Conservation (phyloP, 495 filamentous ascomycete genomes). For the Hypoxylon lienhwacheense region DNA sequence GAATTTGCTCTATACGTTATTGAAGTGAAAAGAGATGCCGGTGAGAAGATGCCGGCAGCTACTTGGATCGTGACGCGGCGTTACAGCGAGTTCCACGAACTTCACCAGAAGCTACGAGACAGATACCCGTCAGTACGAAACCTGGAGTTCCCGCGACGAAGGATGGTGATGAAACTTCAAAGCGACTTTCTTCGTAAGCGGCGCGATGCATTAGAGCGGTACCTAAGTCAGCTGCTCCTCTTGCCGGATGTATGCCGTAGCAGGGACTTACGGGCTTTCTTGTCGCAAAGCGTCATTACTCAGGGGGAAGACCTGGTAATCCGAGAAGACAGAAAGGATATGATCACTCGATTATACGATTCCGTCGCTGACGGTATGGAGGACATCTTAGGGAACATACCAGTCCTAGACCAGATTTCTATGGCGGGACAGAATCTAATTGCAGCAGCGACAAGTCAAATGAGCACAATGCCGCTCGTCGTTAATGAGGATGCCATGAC, state of each 20-base stretch:
- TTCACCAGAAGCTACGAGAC: constrained; percentile 83
- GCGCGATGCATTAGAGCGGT: constrained; percentile 77
- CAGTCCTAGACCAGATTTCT: constrained; percentile 92
- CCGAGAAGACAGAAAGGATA: constrained; percentile 74
- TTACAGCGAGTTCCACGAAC: constrained; percentile 96
- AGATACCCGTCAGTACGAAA: constrained; percentile 84
- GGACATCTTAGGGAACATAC: constrained; percentile 92
- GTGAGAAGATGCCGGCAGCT: constrained; percentile 84
- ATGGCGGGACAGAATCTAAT: constrained; percentile 91
- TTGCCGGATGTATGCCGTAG: constrained; percentile 93
- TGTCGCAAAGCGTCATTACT: constrained; percentile 84
- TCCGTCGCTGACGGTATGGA: constrained; percentile 98
- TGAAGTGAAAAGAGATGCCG: constrained; percentile 85
- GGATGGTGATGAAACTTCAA: constrained; percentile 95
- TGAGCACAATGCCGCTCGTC: constrained; percentile 55
- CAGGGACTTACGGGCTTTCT: constrained; percentile 87
- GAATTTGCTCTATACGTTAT: constrained; percentile 94
- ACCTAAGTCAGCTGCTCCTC: constrained; percentile 78
- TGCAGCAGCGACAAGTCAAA: constrained; percentile 79
- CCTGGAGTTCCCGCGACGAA: constrained; percentile 86
- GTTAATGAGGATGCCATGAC: constrained; percentile 58
- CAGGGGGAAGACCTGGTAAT: constrained; percentile 48
- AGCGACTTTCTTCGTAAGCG: constrained; percentile 93
- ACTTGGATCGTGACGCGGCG: constrained; percentile 78
- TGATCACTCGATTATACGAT: constrained; percentile 92